Evolutionary conservation across 164 flowering plant genomes (phyloP).

Genomic region (Paratinospora sagittata): DNA sequence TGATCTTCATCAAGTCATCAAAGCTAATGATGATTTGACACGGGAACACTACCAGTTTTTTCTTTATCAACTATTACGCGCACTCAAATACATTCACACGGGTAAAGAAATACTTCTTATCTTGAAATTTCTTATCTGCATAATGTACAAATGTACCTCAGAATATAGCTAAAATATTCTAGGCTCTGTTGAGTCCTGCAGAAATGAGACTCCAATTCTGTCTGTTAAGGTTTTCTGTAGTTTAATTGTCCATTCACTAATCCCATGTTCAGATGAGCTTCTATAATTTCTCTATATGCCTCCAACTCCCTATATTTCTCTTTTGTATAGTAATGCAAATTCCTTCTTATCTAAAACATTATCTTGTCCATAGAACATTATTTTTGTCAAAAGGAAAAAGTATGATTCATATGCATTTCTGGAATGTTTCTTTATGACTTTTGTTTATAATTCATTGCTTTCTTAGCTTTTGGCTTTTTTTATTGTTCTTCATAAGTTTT

Average conservation of each 20-base stretch:
- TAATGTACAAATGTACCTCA: background rate
- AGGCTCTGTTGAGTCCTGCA: background rate
- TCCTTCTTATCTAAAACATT: background rate
- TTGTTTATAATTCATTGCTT: too few species aligned
- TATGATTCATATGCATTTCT: background rate
- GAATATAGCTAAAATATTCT: too few species aligned
- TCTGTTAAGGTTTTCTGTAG: background rate
- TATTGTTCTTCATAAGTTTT: too few species aligned
- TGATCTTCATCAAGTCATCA: slow-evolving; percentile 84
- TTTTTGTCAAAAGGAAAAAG: background rate
- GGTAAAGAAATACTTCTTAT: slow-evolving; percentile 32
- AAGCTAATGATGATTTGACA: slow-evolving; percentile 85
- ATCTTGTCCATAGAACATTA: background rate
- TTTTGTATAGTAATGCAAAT: background rate
- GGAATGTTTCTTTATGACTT: background rate
- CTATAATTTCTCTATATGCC: background rate
- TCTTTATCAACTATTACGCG: slow-evolving; percentile 85
- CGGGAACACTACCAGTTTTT: slow-evolving; percentile 86
- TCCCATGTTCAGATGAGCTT: background rate
- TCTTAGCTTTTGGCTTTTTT: too few species aligned
- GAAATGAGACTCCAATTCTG: background rate
- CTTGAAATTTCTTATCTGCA: background rate
- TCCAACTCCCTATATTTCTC: background rate
- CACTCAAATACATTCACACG: slow-evolving; percentile 83
- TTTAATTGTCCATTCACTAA: background rate